A percentile compares a stretch with the other conserved stretches of the same genome.
phyloP scores from a whole-genome alignment of 2,329 filamentous ascomycete species.

The Paracamarosporium sp. region DNA sequence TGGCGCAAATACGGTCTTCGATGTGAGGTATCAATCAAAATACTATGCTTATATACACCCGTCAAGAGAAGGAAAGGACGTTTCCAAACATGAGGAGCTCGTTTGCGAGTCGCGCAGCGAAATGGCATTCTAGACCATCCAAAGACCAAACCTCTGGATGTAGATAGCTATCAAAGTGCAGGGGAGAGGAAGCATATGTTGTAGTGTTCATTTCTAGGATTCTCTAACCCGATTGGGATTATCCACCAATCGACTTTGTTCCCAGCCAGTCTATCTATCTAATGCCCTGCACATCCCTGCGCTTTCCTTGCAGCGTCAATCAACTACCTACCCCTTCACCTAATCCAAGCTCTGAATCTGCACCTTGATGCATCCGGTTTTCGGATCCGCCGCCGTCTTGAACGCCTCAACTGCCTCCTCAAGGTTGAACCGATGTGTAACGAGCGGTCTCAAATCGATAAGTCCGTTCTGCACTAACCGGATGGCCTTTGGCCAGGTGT shows the following conservation, averaged over 20 bases:
- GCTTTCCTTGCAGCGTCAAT: background rate
- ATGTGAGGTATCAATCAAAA: too few relatives aligned
- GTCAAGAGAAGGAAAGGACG: too few relatives aligned
- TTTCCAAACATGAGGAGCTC: too few relatives aligned
- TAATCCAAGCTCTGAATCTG: conserved; percentile 76
- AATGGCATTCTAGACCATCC: too few relatives aligned
- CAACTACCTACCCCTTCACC: background rate
- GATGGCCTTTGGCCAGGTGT: conserved; percentile 95
- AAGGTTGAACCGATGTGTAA: conserved; percentile 85
- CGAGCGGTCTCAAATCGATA: conserved; percentile 79
- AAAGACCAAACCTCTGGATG: too few relatives aligned
- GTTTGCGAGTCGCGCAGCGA: too few relatives aligned
- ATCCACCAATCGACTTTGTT: background rate
- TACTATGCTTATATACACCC: too few relatives aligned
- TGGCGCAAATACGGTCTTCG: background rate
- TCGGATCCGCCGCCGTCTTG: conserved; percentile 83
- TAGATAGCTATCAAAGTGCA: too few relatives aligned
- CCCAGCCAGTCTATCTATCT: background rate
- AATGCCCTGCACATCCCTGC: background rate
- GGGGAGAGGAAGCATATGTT: too few relatives aligned
- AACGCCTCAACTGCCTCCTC: conserved; percentile 92
- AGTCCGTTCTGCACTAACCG: conserved; percentile 84
- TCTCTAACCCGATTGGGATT: too few relatives aligned
- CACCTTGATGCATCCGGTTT: conserved; percentile 96
- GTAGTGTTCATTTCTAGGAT: too few relatives aligned